Evolutionary conservation across 2,329 filamentous ascomycete species (phyloP).

Genomic region (Aspergillus arachidicola): DNA sequence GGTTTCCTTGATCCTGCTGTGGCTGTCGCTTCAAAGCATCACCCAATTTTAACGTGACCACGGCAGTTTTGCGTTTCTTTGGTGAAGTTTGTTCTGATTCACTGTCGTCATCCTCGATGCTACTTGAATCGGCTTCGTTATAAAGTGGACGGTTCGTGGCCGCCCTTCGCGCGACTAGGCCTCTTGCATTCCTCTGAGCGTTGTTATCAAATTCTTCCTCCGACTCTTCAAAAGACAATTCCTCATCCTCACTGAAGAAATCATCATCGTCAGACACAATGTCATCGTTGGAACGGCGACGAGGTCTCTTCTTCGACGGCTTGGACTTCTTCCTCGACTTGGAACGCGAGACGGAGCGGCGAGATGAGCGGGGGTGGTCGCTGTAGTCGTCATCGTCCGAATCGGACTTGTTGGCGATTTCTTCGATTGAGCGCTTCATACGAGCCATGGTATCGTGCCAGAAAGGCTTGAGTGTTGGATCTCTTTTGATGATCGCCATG

Average conservation of each 20-base stretch:
- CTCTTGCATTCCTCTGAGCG: conserved; percentile 59
- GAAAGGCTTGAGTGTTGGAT: conserved; percentile 2
- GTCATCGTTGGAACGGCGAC: conserved; percentile 51
- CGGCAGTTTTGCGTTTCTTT: conserved; percentile 26
- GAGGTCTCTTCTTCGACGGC: conserved; percentile 40
- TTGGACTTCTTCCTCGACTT: conserved; percentile 39
- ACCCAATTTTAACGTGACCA: conserved; percentile 36
- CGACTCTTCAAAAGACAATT: conserved; percentile 48
- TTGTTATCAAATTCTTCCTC: conserved; percentile 48
- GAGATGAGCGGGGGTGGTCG: conserved; percentile 36
- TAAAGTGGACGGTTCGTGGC: conserved; percentile 59
- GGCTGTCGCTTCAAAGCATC: conserved; percentile 31
- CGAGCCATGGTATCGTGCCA: conserved; percentile 33
- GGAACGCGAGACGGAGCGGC: conserved; percentile 30
- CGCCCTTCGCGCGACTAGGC: conserved; percentile 58
- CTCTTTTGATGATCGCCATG: neutral
- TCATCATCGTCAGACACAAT: conserved; percentile 39
- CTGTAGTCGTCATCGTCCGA: conserved; percentile 50
- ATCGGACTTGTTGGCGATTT: conserved; percentile 47
- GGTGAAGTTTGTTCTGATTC: conserved; percentile 14
- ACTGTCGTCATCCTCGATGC: conserved; percentile 35
- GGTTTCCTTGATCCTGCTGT: conserved; percentile 29
- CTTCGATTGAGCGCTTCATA: conserved; percentile 46
- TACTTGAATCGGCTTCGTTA: conserved; percentile 56
- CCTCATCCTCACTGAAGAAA: conserved; percentile 42